A percentile compares a stretch with the other conserved stretches of the same genome.
phyloP scores from a whole-genome alignment of 495 filamentous ascomycete genomes.

The Ramalina intermedia region DNA sequence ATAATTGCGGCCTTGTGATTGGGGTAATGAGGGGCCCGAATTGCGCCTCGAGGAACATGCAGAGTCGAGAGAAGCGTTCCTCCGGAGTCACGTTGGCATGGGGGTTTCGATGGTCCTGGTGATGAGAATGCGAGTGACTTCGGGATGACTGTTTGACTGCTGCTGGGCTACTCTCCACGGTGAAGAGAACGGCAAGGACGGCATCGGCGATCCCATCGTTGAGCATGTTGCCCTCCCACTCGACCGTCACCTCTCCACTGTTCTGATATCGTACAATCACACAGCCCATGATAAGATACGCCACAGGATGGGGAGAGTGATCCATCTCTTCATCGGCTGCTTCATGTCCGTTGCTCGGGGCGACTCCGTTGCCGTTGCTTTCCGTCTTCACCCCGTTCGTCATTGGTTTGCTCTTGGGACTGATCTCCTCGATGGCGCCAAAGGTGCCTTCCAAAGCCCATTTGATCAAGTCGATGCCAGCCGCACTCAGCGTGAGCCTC shows the following conservation, averaged over 20 bases:
- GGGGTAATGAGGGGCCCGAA: conserved; percentile 70
- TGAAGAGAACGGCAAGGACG: conserved; percentile 78
- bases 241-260: conserved; percentile 69
- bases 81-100: conserved; percentile 54
- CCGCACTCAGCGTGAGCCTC: conserved; percentile 67
- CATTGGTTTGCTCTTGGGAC: conserved; percentile 26
- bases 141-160: conserved; percentile 69
- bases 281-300: conserved; percentile 82
- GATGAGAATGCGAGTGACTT: conserved; percentile 26
- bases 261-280: conserved; percentile 56
- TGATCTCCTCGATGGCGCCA: conserved; percentile 63
- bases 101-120: conserved; percentile 45
- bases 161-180: conserved; percentile 81
- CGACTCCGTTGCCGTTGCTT: conserved; percentile 28
- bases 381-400: conserved; percentile 19
- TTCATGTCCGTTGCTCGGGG: conserved; percentile 18
- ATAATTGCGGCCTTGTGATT: conserved; percentile 51
- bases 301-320: conserved; percentile 19
- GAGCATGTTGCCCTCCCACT: conserved; percentile 96
- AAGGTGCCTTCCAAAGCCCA: conserved; percentile 94
- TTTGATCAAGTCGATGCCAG: conserved; percentile 76
- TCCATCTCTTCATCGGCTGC: conserved; percentile 38
- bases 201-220: conserved; percentile 96
- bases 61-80: conserved; percentile 67
- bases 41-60: conserved; percentile 94